Evolutionary conservation across 352 stramenopile genomes (phyloP).

Genomic region (Phytophthora tubulina): DNA sequence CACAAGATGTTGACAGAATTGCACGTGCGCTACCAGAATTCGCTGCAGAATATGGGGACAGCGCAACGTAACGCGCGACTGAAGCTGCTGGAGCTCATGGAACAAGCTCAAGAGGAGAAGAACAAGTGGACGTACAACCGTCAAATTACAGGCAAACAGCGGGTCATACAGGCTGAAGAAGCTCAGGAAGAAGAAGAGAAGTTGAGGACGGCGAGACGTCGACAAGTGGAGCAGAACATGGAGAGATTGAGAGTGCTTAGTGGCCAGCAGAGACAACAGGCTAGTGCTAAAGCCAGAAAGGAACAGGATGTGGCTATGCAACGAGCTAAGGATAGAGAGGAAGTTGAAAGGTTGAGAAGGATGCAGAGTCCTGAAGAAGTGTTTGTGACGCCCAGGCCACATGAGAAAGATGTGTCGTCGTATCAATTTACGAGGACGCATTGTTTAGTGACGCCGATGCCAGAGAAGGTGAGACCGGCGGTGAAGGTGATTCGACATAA

Average conservation of each 20-base stretch:
- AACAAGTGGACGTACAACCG: conserved; percentile 67
- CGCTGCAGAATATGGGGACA: conserved; percentile 66
- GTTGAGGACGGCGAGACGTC: conserved; percentile 33
- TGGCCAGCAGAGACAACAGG: conserved; percentile 50
- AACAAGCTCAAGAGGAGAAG: conserved; percentile 61
- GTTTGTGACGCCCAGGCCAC: conserved; percentile 48
- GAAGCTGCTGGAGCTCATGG: conserved; percentile 65
- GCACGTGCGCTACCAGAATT: conserved; percentile 62
- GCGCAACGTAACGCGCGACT: conserved; percentile 68
- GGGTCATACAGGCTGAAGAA: conserved; percentile 48
- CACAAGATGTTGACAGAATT: conserved; percentile 57
- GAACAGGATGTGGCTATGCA: conserved; percentile 48
- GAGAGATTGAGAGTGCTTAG: conserved; percentile 52
- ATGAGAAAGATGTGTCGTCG: conserved; percentile 51
- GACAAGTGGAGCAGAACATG: conserved; percentile 59
- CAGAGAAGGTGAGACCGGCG: conserved; percentile 16
- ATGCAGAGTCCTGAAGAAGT: conserved; percentile 50
- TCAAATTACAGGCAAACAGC: conserved; percentile 37
- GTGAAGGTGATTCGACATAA: conserved; percentile 75
- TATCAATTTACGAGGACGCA: conserved; percentile 71
- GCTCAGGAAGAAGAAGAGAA: conserved; percentile 38
- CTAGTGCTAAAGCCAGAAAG: conserved; percentile 47
- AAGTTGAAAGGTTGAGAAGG: conserved; percentile 38
- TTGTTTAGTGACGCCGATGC: conserved; percentile 30
- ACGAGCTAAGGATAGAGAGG: conserved; percentile 37